Percentiles rank a stretch among this genome's conserved stretches.
These are phyloP conservation scores for Elsinoe australis DNA, from an alignment of 2,329 filamentous ascomycete species.

Conservation along the genomic window DNA sequence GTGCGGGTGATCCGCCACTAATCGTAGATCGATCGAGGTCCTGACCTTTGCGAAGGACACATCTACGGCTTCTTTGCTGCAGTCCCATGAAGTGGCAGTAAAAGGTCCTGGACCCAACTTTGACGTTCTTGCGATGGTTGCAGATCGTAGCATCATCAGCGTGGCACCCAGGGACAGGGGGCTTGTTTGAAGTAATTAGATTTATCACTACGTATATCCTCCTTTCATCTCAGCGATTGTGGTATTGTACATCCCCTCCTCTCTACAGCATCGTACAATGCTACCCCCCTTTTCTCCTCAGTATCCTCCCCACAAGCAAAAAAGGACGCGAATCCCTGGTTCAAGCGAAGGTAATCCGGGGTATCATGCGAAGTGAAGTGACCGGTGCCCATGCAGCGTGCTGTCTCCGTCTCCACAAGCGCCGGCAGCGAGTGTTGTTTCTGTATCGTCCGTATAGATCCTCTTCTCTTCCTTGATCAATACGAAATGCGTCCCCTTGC, in stretches of 20 bases:
- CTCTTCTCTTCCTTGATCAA: neutral
- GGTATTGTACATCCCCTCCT: neutral
- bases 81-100: too few relatives aligned
- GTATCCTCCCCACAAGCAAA: neutral
- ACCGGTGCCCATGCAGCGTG: neutral
- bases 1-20: neutral
- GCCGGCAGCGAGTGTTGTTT: neutral
- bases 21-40: neutral
- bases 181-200: slow-evolving; percentile 11
- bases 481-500: neutral
- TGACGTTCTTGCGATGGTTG: too few relatives aligned
- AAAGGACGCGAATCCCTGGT: slow-evolving; percentile 1
- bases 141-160: too few relatives aligned
- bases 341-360: slow-evolving; percentile 8
- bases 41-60: neutral
- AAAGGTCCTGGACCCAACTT: too few relatives aligned
- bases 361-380: slow-evolving; percentile 12
- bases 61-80: too few relatives aligned
- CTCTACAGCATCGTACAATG: slow-evolving; percentile 1
- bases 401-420: too few relatives aligned
- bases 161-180: too few relatives aligned
- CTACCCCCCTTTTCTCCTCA: neutral
- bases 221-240: neutral
- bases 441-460: neutral
- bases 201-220: neutral